Evolutionary conservation across 345 rosid species (phyloP), one percentile per base, ranked within the genome.

Genomic region (Eucalyptus erythrocorys): DNA sequence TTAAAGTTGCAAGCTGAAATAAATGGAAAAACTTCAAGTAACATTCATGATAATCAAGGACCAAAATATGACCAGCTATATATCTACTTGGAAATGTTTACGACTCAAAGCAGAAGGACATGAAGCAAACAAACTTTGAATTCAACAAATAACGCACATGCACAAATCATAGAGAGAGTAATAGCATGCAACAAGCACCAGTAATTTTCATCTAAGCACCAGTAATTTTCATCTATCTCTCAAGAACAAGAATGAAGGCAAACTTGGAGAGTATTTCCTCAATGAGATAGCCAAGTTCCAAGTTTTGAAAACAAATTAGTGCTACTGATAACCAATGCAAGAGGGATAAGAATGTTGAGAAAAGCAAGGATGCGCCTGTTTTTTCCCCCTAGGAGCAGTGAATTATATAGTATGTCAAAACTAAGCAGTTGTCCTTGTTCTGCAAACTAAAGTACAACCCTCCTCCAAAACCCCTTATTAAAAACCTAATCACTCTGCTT

Each of bases 401-500:
- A 76, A 21, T 40, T 76, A 40, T 76, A 37, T 76, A 76, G 47
- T 22, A 76, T 21, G 84, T 76, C 47, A 76, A 76, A 40, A 40
- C 84, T 11, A 76, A 76, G 84, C 47, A 11, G 47, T 76, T 40
- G 84, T 76, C 47, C 84, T 40, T 76, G 84, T 40, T 40, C 43
- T 76, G 84, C 84, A 76, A 76, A 76, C 45, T 76, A 21, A 37
- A 40, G 47, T 40, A 42, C 84, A 76, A 37, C 47, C 82, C 84
- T 40, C 24, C 82, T 37, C 47, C 82, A 76, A 47, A 37, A 21
- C 82, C 82, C 47, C 47, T 76, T 40, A 40, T 22, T 40, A 43
- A 76, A 76, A 76, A n/a, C 66, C 34, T 84, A 81, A 57, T 55
- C 51, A 42, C 22, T 49, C 19, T 85, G 82, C 91, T 94, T 93